Evolutionary conservation across 2,329 filamentous ascomycete species (phyloP), one percentile per base, ranked within the genome.

Genomic region (Penicillium thymicola): DNA sequence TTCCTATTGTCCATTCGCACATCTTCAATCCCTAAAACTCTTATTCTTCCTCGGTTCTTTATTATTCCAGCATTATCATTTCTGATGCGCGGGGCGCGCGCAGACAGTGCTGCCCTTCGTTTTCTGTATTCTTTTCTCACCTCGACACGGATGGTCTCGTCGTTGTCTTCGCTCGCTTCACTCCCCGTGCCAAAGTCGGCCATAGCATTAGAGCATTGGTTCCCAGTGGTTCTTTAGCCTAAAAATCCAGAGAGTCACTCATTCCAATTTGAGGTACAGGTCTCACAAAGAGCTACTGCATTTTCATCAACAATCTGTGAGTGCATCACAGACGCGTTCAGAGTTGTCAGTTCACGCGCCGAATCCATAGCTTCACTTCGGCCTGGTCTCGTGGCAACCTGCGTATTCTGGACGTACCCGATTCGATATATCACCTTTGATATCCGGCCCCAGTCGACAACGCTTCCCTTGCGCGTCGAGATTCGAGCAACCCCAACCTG

Each of bases 111-210:
- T 32, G 8, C 9, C 18, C 16, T 27, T 13, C n/a, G 10, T 28
- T 46, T 6, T 40, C 2, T 28, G 18, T 55, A 46, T 54, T 45
- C 37, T 54, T 54, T 43, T 9, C 14, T 30, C 11, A 11, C 14
- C 14, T 18, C 23, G 16, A 51, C 30, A 23, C 38, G 13, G 14
- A 41, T 43, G 45, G 28, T 53, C 43, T 43, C 9, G 23, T 40
- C 48, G 27, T 52, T 46, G 30, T 34, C 18, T 38, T 37, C 59
- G 8, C 51, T 57, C 40, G 38, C 46, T 50, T 59, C 38, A 40
- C n/a, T 47, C 8, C 40, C 49, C 5, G 18, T 51, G 6, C 43
- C 49, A 5, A 46, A 49, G 13, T 40, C 32, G 23, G 42, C 36
- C 21, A 38, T 41, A 23, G 46, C 42, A 28, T 37, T 49, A 13